Evolutionary conservation across 2,329 filamentous ascomycete species (phyloP), one percentile per base, ranked within the genome.

Genomic region (Aspergillus hortae): DNA sequence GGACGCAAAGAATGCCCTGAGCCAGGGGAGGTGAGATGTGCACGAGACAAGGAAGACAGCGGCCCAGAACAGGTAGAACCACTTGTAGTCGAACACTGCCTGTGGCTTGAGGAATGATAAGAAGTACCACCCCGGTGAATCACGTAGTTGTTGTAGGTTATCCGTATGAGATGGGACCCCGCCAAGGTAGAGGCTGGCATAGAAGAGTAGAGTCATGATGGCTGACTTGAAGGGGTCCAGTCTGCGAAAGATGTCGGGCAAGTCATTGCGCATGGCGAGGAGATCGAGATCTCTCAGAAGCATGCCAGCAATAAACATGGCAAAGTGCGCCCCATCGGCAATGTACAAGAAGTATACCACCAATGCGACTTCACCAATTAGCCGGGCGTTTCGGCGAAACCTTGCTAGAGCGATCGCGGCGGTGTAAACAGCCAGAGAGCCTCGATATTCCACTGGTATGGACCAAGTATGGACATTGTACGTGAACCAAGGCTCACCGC

Each of bases 51-150:
- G 64, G 48, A 85, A 75, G 21, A 75, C 71, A 1, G 84, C 77
- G 0, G 83, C 84, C 72, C 78, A 82, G 63, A 85, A 85, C 2
- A 87, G 75, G 63, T 78, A 87, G 68, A 87, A 87, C 83, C 83
- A 87, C 66, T 87, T 87, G 62, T 77, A 79, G 63, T 87, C 82
- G 58, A 77, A 86, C 10, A 85, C 80, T 1, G 84, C 84, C 61
- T 87, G 83, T 0, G 85, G 83, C 54, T 85, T 86, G 51, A 88
- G 71, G 53, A 76, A 77, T 0, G 83, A 82, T 12, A 86, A 68
- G 81, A 78, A 87, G 64, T 23, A 23, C 23, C 23, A 23, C 23
- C 23, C 23, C 23, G 23, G 23, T 23, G 23, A 23, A 6, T 23
- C 23, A 23, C 23, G 23, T 23, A 23, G 23, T 23, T 23, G 23